These are phyloP conservation scores for Sungouiozyma intestinalis DNA, from an alignment of 805 yeast genomes.

Conservation along the genomic window DNA sequence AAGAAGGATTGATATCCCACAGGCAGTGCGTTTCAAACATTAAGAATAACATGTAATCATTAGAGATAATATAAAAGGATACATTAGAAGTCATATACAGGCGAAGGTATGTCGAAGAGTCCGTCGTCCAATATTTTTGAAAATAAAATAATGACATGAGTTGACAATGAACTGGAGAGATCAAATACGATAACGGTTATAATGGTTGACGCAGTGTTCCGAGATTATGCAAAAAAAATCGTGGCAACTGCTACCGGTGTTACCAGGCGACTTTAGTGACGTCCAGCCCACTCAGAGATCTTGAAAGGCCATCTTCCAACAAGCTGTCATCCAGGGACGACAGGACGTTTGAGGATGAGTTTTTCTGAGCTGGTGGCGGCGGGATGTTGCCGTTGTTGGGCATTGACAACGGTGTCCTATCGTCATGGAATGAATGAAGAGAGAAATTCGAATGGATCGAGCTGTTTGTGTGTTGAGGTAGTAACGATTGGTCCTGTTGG, in stretches of 20 bases:
- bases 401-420: constrained; percentile 2
- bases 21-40: too few relatives aligned
- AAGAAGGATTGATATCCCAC: too few relatives aligned
- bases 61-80: background rate
- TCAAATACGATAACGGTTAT: too few relatives aligned
- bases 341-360: background rate
- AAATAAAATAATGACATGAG: too few relatives aligned
- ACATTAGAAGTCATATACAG: background rate
- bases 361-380: constrained; percentile 1
- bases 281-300: constrained; percentile 23
- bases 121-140: too few relatives aligned
- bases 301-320: constrained; percentile 1
- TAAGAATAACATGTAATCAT: background rate
- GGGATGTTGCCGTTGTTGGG: background rate
- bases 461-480: constrained; percentile 27
- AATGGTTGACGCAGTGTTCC: too few relatives aligned
- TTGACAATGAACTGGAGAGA: too few relatives aligned
- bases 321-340: background rate
- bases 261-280: background rate
- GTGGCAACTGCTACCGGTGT: too few relatives aligned
- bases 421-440: constrained; percentile 24
- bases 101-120: too few relatives aligned
- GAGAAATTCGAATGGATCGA: constrained; percentile 28
- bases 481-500: constrained; percentile 10
- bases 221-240: too few relatives aligned